Evolutionary conservation across 495 filamentous ascomycete species (phyloP).

Genomic region (Amniculicola lignicola): DNA sequence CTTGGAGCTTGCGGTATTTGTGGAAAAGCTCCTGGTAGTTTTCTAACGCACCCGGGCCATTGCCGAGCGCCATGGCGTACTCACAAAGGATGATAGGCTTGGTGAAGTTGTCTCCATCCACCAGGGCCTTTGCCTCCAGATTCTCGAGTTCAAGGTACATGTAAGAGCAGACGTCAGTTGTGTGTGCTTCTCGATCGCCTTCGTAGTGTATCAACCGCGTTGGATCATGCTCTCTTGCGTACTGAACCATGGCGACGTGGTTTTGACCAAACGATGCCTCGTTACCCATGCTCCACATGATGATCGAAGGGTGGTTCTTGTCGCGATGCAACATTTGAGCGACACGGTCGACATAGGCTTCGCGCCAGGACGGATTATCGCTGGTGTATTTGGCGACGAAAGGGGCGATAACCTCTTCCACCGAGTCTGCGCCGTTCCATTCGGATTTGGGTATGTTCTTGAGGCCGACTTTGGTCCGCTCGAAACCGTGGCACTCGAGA

Average conservation of each 20-base stretch:
- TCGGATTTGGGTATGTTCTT: too few species aligned
- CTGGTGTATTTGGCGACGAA: constrained; percentile 57
- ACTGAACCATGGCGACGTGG: constrained; percentile 61
- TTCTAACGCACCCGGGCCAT: constrained; percentile 63
- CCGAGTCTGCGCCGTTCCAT: constrained; percentile 45
- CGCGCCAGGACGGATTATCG: constrained; percentile 61
- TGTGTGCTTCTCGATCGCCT: constrained; percentile 54
- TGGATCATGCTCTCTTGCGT: constrained; percentile 54
- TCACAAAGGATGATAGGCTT: constrained; percentile 66
- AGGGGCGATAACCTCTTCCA: constrained; percentile 45
- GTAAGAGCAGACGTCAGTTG: constrained; percentile 62
- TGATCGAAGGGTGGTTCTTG: constrained; percentile 63
- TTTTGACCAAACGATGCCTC: constrained; percentile 67
- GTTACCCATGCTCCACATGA: constrained; percentile 71
- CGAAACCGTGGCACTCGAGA: constrained; percentile 67
- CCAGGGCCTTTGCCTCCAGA: constrained; percentile 49
- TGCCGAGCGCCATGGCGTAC: constrained; percentile 70
- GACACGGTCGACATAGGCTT: constrained; percentile 64
- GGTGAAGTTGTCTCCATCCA: constrained; percentile 42
- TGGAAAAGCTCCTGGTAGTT: constrained; percentile 65
- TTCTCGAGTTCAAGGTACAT: constrained; percentile 63
- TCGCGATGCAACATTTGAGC: constrained; percentile 61
- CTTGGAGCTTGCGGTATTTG: constrained; percentile 57
- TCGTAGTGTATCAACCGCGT: constrained; percentile 67
- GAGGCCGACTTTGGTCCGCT: too few species aligned